phyloP scores from a whole-genome alignment of 805 yeast species.

The Cyberlindnera mycetangii region DNA sequence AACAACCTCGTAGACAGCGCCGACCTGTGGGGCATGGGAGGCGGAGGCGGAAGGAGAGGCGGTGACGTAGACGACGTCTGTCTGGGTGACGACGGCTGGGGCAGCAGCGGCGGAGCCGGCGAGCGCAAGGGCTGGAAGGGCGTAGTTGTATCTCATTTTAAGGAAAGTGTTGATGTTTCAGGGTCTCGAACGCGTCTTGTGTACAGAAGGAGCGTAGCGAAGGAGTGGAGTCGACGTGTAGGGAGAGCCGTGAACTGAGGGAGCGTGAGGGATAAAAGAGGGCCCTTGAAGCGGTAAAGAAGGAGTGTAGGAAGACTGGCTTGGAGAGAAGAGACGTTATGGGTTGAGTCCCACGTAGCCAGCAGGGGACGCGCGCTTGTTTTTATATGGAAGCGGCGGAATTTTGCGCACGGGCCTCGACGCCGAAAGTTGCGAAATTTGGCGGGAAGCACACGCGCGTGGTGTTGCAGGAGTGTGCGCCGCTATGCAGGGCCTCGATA shows the following conservation, averaged over 20 bases:
- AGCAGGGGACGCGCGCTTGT: neutral
- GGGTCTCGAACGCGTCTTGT: neutral
- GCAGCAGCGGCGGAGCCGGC: constrained; percentile 27
- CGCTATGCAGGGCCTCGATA: neutral
- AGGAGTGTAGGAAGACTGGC: neutral
- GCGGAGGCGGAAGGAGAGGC: constrained; percentile 18
- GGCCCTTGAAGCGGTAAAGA: neutral
- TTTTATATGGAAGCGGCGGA: neutral
- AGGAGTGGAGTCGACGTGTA: neutral
- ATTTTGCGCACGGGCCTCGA: neutral
- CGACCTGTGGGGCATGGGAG: constrained; percentile 23
- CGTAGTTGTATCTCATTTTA: constrained; percentile 25
- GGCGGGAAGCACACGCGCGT: neutral
- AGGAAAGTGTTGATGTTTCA: neutral
- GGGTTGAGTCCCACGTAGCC: neutral
- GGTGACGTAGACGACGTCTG: constrained; percentile 27
- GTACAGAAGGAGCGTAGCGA: neutral
- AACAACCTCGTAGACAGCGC: constrained; percentile 23
- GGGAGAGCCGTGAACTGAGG: neutral
- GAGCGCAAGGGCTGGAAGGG: constrained; percentile 25
- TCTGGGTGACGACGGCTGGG: constrained; percentile 28
- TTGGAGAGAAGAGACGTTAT: too few relatives aligned
- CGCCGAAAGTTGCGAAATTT: neutral
- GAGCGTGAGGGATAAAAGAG: neutral
- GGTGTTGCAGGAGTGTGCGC: neutral